Percentiles rank a stretch among this genome's conserved stretches.
Evolutionary conservation across 225 moss, liverwort and hornwort genomes (phyloP).

Genomic region (Polytrichum formosum): DNA sequence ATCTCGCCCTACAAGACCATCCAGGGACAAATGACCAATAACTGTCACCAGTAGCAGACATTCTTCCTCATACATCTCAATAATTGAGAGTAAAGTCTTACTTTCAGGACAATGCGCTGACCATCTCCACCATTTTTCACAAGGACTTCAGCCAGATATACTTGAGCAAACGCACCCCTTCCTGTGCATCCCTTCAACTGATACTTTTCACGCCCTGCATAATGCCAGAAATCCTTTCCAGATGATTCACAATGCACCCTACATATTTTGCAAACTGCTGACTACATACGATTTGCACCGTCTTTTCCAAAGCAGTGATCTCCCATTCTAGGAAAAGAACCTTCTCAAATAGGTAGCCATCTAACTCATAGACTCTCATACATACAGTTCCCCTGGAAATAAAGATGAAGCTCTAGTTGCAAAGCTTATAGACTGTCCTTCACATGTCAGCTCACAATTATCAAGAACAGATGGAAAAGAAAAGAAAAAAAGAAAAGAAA

Average conservation of each 20-base stretch:
- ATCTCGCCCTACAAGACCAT: too few relatives aligned
- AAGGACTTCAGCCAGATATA: conserved; percentile 78
- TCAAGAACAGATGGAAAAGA: neutral
- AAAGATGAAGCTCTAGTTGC: neutral
- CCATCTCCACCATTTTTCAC: conserved; percentile 38
- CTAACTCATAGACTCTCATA: too few relatives aligned
- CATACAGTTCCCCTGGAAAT: too few relatives aligned
- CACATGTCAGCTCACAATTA: neutral
- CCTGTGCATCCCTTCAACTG: conserved; percentile 77
- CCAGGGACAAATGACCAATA: too few relatives aligned
- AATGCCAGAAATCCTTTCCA: conserved; percentile 19
- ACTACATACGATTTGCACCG: too few relatives aligned
- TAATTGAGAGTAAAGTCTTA: conserved; percentile 19
- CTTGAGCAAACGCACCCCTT: conserved; percentile 92
- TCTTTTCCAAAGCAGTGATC: too few relatives aligned
- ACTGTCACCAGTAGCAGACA: too few relatives aligned
- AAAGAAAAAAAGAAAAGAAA: too few relatives aligned
- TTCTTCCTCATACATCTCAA: too few relatives aligned
- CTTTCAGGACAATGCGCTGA: conserved; percentile 73
- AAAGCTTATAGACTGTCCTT: neutral
- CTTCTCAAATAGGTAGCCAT: too few relatives aligned
- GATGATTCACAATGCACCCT: conserved; percentile 9
- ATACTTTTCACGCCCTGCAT: conserved; percentile 67
- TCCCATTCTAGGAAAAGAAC: too few relatives aligned
- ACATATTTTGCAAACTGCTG: too few relatives aligned